Base-by-base conservation (phyloP, 2,329 filamentous ascomycete genomes). In the Mycosphaerelloides madeirae region DNA sequence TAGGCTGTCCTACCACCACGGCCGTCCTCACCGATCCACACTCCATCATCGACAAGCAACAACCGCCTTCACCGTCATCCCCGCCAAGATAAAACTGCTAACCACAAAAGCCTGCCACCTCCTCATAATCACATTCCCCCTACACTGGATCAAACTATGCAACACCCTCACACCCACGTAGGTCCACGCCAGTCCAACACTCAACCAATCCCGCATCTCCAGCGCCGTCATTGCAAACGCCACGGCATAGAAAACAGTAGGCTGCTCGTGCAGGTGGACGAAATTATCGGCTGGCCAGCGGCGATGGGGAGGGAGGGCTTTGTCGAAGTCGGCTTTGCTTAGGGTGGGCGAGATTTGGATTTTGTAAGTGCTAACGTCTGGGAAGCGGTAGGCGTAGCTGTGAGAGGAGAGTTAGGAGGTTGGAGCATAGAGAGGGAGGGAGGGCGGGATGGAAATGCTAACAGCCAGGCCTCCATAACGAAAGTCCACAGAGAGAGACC, bases 61-160 rank as follows among this genome's bases (percentile, higher is more conserved):
- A 29, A 19, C 33, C 12, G 34, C 45, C 31, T 32, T 48, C 22
- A 40, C 22, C 6, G 38, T 43, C 45, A 48, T 37, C 6, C 41
- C 38, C 7, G 33, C 14, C 31, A 48, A 20, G 12, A 48, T 16
- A 31, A 28, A 9, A 37, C 45, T 41, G 14, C 36, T 44, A 16
- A 38, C 11, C 32, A 37, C 41, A 29, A 44, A 48, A 6, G 38
- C 25, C 36, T 9, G 6, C 14, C 41, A 48, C 14, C 46, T 46
- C 28, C 38, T 41, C 60, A 61, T 56, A 36, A 72, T 61, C 14
- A 54, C 53, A 46, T 72, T 72, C 5, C 44, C 57, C 7, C 59
- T 62, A 1, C 53, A 52, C 29, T 73, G 70, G 15, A 71, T 60
- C 22, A 73, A 25, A 40, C 61, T 67, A 49, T 74, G 70, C 48